phyloP scores from a whole-genome alignment of 1,284 basidiomycete genomes.

The Melampsora larici-populina region DNA sequence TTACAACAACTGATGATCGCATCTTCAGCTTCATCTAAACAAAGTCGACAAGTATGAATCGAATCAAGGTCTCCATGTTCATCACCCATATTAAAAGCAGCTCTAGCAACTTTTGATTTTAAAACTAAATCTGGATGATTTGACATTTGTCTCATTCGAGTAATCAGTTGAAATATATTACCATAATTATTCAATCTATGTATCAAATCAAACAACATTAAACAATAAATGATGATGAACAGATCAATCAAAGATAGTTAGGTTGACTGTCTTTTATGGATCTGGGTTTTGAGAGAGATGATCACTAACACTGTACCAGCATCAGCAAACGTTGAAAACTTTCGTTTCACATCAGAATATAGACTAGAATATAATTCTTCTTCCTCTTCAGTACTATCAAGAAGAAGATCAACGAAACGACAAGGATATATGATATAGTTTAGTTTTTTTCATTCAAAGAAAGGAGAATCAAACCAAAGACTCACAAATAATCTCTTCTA shows the following conservation, averaged over 20 bases:
- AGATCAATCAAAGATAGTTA: background rate
- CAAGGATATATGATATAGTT: too few relatives aligned
- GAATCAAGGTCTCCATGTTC: slow-evolving; percentile 52
- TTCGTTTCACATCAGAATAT: slow-evolving; percentile 86
- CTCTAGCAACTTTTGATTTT: slow-evolving; percentile 65
- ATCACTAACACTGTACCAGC: slow-evolving; percentile 65
- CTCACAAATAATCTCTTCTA: slow-evolving; percentile 87
- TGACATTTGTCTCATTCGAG: slow-evolving; percentile 50
- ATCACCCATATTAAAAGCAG: slow-evolving; percentile 18
- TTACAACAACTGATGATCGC: slow-evolving; percentile 83
- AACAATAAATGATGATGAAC: too few relatives aligned
- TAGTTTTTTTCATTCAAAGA: too few relatives aligned
- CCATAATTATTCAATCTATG: slow-evolving; percentile 66
- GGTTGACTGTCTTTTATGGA: background rate
- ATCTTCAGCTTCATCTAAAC: slow-evolving; percentile 94
- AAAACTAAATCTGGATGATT: slow-evolving; percentile 81
- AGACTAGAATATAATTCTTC: slow-evolving; percentile 73
- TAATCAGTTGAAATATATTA: slow-evolving; percentile 68
- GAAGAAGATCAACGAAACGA: background rate
- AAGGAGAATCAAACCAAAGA: slow-evolving; percentile 62
- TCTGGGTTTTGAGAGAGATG: background rate
- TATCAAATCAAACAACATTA: too few relatives aligned
- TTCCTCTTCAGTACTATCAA: slow-evolving; percentile 40
- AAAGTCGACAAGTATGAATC: slow-evolving; percentile 71
- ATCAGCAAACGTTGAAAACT: slow-evolving; percentile 85